Evolutionary conservation across 1,139 yeast species (phyloP).

Genomic region (Sugiyamaella novakii): DNA sequence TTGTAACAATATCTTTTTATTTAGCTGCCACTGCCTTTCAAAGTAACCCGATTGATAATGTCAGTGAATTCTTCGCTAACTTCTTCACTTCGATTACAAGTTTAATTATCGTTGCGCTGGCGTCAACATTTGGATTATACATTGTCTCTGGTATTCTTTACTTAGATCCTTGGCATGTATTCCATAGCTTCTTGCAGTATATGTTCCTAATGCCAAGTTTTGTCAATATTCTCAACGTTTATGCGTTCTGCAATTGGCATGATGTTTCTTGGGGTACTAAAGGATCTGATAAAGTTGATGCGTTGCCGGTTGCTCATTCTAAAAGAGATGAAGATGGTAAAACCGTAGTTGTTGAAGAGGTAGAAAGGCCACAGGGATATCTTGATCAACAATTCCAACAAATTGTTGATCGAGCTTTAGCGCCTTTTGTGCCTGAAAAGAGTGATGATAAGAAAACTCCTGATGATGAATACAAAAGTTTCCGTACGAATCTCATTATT

Average conservation of each 20-base stretch:
- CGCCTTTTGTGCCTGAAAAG: constrained; percentile 46
- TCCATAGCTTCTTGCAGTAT: constrained; percentile 85
- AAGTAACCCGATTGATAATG: constrained; percentile 29
- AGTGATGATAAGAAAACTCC: constrained; percentile 42
- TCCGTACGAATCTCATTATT: constrained; percentile 78
- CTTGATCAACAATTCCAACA: constrained; percentile 53
- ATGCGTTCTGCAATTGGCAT: constrained; percentile 94
- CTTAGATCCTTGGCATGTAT: constrained; percentile 94
- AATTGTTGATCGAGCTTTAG: constrained; percentile 48
- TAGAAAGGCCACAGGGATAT: constrained; percentile 71
- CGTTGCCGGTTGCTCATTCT: constrained; percentile 55
- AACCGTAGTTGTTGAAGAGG: constrained; percentile 71
- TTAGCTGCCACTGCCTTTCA: constrained; percentile 44
- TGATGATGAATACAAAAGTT: constrained; percentile 66
- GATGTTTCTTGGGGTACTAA: constrained; percentile 99
- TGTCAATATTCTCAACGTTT: constrained; percentile 71
- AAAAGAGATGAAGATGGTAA: constrained; percentile 63
- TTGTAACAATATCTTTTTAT: constrained; percentile 44
- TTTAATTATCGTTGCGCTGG: constrained; percentile 71
- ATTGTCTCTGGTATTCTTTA: constrained; percentile 67
- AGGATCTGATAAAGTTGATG: constrained; percentile 70
- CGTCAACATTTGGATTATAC: constrained; percentile 92
- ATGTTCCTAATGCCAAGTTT: constrained; percentile 85
- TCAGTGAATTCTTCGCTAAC: constrained; percentile 37
- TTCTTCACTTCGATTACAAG: constrained; percentile 44